phyloP scores from a whole-genome alignment of 2,329 filamentous ascomycete genomes.

The Helotiales sp. region DNA sequence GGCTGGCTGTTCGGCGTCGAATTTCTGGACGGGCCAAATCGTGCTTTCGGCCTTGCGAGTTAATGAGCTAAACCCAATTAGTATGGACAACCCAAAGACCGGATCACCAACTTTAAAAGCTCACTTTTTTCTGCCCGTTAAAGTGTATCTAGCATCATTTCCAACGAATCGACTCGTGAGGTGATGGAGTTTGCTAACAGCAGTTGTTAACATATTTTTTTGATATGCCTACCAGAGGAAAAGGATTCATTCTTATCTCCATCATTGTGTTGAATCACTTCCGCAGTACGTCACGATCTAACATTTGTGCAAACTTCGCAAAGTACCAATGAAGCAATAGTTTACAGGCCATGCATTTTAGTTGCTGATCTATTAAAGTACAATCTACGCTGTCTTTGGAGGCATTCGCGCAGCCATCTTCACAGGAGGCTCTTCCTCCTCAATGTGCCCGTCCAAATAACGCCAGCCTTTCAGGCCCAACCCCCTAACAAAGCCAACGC shows the following conservation, averaged over 20 bases:
- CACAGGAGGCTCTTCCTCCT: constrained; percentile 5
- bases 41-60: neutral
- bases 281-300: no score
- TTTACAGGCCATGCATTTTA: constrained; percentile 18
- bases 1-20: neutral
- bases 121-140: no score
- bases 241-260: no score
- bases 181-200: no score
- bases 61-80: constrained; percentile 1
- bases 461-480: constrained; percentile 1
- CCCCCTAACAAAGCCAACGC: neutral
- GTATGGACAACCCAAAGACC: constrained; percentile 10
- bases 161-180: no score
- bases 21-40: neutral
- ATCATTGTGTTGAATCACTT: no score
- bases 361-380: constrained; percentile 35
- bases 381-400: constrained; percentile 29
- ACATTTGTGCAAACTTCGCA: no score
- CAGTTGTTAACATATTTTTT: no score
- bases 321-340: neutral
- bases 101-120: neutral
- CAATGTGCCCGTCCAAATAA: constrained; percentile 7
- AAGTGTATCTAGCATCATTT: no score
- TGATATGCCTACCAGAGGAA: no score
- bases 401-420: constrained; percentile 1